Base-by-base conservation (phyloP, 495 filamentous ascomycete species). In the Hypoxylon fragiforme region DNA sequence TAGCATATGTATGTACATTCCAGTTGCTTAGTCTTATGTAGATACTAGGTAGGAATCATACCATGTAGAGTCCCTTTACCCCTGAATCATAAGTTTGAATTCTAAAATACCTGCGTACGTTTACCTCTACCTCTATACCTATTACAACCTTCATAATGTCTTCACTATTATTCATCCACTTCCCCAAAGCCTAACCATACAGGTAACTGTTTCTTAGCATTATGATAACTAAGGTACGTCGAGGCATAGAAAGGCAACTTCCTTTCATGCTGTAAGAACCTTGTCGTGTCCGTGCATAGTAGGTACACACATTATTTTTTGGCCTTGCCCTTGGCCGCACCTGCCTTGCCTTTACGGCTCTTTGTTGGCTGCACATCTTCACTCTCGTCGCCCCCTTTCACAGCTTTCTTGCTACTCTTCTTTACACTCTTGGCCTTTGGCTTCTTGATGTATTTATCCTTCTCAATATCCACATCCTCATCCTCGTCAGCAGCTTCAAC, bases 371-470 rank as follows among this genome's bases (percentile, higher is more conserved):
- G 80, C 34, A 75, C 75, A 7, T 74, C 73, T 28, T 67, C 70
- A 11, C 70, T 72, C 15, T 71, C 72, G 28, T 65, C 66, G 3
- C 71, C 72, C 41, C 81, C 81, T 57, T 79, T 79, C 1, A 74
- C 70, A 37, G 70, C 69, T 74, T 88, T 90, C 44, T 67, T 51
- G 16, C 69, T 72, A 54, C 83, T 87, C 57, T 75, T 81, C 34
- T 70, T 67, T n/a, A 71, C 66, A 19, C 63, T 57, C 64, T 78
- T 81, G 37, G 75, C 74, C 77, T 95, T 96, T 7, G 91, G 88
- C 64, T 85, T 77, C 70, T 92, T 95, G 67, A 97, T 89, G 69
- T 96, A 97, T 67, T 97, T 97, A 68, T 97, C 95, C 68, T 94
- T 96, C 62, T 85, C 88, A 18, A 97, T 67, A 65, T 96, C 91